A percentile compares a stretch with the other conserved stretches of the same genome.
Evolutionary conservation across 441 rosid species (phyloP).

Genomic region (Hypseocharis bilobata): DNA sequence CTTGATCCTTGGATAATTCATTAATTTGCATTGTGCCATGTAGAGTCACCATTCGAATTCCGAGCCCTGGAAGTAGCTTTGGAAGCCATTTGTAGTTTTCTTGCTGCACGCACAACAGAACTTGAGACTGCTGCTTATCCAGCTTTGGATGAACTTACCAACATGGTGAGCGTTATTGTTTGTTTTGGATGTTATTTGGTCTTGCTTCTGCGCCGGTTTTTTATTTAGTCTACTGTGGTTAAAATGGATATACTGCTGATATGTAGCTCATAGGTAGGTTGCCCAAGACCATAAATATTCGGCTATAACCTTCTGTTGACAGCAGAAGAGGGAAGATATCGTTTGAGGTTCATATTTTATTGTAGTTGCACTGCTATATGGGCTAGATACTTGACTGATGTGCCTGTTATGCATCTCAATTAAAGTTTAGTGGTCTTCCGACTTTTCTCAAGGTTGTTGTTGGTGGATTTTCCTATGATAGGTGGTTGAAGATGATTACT

Average conservation of each 20-base stretch:
- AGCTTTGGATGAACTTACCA: conserved; percentile 89
- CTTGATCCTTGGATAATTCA: conserved; percentile 18
- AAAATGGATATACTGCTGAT: not conserved
- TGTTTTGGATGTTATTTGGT: not conserved
- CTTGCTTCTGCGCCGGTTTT: not conserved
- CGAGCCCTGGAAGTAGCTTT: conserved; percentile 86
- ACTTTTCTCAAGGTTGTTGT: no score
- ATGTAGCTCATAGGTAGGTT: not conserved
- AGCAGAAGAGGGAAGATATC: not conserved
- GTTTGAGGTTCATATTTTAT: not conserved
- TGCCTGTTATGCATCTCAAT: not conserved
- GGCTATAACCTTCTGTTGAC: not conserved
- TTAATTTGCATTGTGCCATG: conserved; percentile 18
- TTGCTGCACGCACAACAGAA: conserved; percentile 83
- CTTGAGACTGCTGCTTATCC: conserved; percentile 89
- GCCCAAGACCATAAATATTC: not conserved
- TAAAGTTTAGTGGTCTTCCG: no score
- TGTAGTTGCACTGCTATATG: not conserved
- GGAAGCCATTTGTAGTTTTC: conserved; percentile 89
- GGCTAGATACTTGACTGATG: not conserved
- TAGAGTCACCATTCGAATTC: conserved; percentile 90
- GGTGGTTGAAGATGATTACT: not conserved
- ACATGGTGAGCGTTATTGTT: conserved; percentile 38
- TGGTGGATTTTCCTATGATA: not conserved
- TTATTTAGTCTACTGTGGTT: not conserved